These are phyloP conservation scores for Stagonosporopsis vannaccii DNA, from an alignment of 2,329 filamentous ascomycete species.

Conservation along the genomic window DNA sequence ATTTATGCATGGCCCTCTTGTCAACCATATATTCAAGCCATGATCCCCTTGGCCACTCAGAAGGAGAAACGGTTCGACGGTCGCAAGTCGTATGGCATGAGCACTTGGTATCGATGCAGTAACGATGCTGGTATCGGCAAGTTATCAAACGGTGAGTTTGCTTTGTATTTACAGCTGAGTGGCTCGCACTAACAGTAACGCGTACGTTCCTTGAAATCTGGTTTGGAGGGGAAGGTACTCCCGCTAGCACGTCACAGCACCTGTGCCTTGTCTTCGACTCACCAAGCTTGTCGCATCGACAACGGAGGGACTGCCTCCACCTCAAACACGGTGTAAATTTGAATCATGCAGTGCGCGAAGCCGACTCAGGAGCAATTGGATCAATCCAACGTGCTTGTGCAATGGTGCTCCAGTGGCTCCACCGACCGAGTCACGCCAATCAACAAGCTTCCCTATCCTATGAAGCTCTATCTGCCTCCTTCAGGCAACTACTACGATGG, in stretches of 20 bases:
- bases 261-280: not conserved
- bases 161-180: too few relatives aligned
- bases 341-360: not conserved
- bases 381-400: not conserved
- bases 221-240: not conserved
- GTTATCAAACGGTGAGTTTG: too few relatives aligned
- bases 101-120: too few relatives aligned
- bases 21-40: too few relatives aligned
- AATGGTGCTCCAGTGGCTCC: not conserved
- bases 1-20: too few relatives aligned
- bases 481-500: not conserved
- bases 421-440: not conserved
- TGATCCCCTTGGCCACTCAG: too few relatives aligned
- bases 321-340: not conserved
- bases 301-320: not conserved
- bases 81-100: too few relatives aligned
- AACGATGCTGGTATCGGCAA: too few relatives aligned
- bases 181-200: not conserved
- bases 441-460: not conserved
- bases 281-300: not conserved
- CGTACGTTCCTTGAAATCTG: not conserved
- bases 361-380: not conserved
- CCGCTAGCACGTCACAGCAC: not conserved
- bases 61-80: too few relatives aligned
- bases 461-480: not conserved